Conservation (phyloP, 2,329 filamentous ascomycete genomes). For the Pseudogymnoascus sp. region DNA sequence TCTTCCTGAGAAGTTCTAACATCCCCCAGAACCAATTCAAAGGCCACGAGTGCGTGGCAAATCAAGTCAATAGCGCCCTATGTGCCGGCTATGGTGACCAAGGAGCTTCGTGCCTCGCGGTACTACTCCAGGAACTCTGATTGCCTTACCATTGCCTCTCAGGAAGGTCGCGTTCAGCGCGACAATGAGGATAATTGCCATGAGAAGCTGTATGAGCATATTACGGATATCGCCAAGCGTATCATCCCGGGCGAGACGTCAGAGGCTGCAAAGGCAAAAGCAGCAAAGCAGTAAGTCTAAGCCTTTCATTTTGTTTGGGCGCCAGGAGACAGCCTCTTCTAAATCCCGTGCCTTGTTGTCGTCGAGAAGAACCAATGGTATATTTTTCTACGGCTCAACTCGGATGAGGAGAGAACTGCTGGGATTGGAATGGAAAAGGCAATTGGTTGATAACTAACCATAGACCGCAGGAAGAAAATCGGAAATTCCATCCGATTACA, state of each 20-base stretch:
- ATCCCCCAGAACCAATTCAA: slow-evolving; percentile 26
- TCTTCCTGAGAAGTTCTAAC: slow-evolving; percentile 8
- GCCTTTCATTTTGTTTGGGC: no score
- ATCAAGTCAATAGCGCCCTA: slow-evolving; percentile 18
- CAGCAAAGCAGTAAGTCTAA: slow-evolving; percentile 35
- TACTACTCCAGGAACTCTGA: slow-evolving; percentile 26
- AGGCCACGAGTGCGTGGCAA: slow-evolving; percentile 27
- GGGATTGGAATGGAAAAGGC: background rate
- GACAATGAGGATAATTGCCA: slow-evolving; percentile 25
- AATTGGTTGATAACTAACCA: background rate
- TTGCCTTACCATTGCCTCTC: slow-evolving; percentile 26
- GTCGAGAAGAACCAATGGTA: no score
- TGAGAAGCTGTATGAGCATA: slow-evolving; percentile 22
- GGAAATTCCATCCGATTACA: slow-evolving; percentile 25
- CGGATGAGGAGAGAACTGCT: no score
- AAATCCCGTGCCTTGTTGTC: no score
- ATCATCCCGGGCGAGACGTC: slow-evolving; percentile 29
- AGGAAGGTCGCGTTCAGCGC: slow-evolving; percentile 21
- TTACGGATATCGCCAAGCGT: slow-evolving; percentile 22
- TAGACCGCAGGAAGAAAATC: slow-evolving; percentile 20
- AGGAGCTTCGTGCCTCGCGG: slow-evolving; percentile 19
- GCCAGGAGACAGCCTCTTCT: no score
- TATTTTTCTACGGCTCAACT: no score
- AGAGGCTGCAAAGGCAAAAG: slow-evolving; percentile 46
- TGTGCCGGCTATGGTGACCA: slow-evolving; percentile 24